Evolutionary conservation across 2,329 filamentous ascomycete species (phyloP), one percentile per base, ranked within the genome.

Genomic region (Diplodia sapinea): DNA sequence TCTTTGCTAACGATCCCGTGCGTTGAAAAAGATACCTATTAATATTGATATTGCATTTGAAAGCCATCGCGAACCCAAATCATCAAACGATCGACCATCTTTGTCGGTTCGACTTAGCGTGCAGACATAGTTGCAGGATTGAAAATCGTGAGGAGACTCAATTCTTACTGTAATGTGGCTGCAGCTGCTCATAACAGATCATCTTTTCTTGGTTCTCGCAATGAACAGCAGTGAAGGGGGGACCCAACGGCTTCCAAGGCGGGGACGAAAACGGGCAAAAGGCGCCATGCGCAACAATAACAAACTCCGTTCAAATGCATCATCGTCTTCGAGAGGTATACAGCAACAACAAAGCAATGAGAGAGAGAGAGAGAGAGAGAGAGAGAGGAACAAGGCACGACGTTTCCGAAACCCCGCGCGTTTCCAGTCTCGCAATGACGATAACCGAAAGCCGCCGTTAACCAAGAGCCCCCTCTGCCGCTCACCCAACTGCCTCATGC

Each of bases 281-380:
- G 20, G 26, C 7, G 54, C 54, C 54, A 40, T 40, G 17, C 15
- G 38, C 31, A 56, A 36, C 12, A 56, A 23, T 9, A 9, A 38
- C 29, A 11, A 55, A 55, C 54, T 36, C 54, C 54, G 54, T 56
- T 56, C 54, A 33, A 56, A 13, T 13, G 11, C n/a, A 38, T 17
- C 54, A 33, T 33, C 31, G 33, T 56, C 54, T 56, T 56, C 54
- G 54, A 56, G 54, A 56, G 54, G 54, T 56, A 56, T 56, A 56
- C 54, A 56, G 54, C 54, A 36, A 36, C 43, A 47, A 47, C n/a
- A 38, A 38, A 56, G 31, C 54, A 29, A 47, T 47, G 20, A 47
- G 26, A 31, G 11, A 38, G 26, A 56, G 31, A 38, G 15, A 56
- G 31, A 12, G 36, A 23, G 23, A 23, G 23, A 23, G 23, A 20